Base-by-base conservation (phyloP, 306 rosid genomes). In the Rubus idaeus region DNA sequence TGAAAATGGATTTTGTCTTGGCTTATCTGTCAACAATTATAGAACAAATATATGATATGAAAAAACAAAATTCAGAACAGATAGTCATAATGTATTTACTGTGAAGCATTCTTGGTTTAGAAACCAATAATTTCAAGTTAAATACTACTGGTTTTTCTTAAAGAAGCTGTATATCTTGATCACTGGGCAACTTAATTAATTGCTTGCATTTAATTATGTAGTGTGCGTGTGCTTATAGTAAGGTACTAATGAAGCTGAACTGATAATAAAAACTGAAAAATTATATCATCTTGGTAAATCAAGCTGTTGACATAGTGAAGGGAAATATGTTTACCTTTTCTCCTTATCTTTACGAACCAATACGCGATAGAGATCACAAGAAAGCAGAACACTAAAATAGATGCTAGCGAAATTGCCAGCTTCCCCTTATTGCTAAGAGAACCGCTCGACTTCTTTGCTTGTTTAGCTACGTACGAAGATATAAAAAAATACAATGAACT, bases 381-480 rank as follows among this genome's bases (percentile, higher is more conserved):
- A 23, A 58, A 30, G 35, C 35, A 8, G 20, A 78, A 50, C 17
- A 56, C 11, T 6, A 74, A 40, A 8, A 64, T 21, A 10, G 82
- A 77, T 12, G 39, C 41, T 3, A 81, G 18, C 2, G 80, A 52
- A 56, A 66, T 66, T 18, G 67, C 74, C 44, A 75, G 45, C 67
- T 64, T 79, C 56, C 53, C 44, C 35, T 21, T 73, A 40, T 69
- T 45, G 61, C 18, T 23, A 56, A 71, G n/a, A 39, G 51, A 72
- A 21, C 60, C 64, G 12, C 51, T 79, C n/a, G 86, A 51, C 2
- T 78, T 44, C 37, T 61, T 73, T 23, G 63, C 26, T 49, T 70
- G 82, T 63, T 76, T 46, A 40, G 82, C 88, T 85, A 3, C 50
- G 18, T 85, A 3, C 50, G 18, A 39, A 56, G 0, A 71, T 52